phyloP scores from a whole-genome alignment of 345 rosid species.

The Sisymbrium altissimum region DNA sequence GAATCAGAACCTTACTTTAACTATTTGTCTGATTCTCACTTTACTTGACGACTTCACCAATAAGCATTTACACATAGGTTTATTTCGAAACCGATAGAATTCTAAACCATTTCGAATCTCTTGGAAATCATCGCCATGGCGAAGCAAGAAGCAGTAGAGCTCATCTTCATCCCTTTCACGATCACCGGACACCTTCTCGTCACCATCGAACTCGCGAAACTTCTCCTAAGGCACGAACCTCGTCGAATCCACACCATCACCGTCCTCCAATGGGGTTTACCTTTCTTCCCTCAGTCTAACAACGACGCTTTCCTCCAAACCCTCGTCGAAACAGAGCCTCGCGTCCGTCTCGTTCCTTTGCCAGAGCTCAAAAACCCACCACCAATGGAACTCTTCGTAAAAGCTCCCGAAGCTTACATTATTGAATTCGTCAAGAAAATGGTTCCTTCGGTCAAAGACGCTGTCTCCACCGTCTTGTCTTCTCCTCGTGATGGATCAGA shows the following conservation, averaged over 20 bases:
- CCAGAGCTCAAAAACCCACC: constrained; percentile 15
- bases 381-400: constrained; percentile 4
- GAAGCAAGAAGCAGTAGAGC: constrained; percentile 5
- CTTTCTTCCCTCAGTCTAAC: background rate
- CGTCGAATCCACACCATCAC: constrained; percentile 16
- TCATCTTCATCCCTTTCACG: constrained; percentile 16
- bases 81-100: background rate
- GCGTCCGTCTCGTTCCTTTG: constrained; percentile 7
- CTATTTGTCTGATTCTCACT: background rate
- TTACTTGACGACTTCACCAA: background rate
- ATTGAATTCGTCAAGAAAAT: constrained; percentile 6
- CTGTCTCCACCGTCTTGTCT: background rate
- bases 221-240: constrained; percentile 30
- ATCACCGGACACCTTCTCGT: constrained; percentile 43
- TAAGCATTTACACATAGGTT: background rate
- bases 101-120: background rate
- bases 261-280: constrained; percentile 18
- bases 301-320: background rate
- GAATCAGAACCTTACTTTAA: background rate
- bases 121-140: background rate
- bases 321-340: background rate
- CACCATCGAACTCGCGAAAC: constrained; percentile 40
- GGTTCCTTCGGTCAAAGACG: constrained; percentile 5
- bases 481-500: constrained; percentile 3
- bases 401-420: constrained; percentile 21